Conservation (phyloP, 768 basidiomycete genomes). For the Leccinum aurantiacum region DNA sequence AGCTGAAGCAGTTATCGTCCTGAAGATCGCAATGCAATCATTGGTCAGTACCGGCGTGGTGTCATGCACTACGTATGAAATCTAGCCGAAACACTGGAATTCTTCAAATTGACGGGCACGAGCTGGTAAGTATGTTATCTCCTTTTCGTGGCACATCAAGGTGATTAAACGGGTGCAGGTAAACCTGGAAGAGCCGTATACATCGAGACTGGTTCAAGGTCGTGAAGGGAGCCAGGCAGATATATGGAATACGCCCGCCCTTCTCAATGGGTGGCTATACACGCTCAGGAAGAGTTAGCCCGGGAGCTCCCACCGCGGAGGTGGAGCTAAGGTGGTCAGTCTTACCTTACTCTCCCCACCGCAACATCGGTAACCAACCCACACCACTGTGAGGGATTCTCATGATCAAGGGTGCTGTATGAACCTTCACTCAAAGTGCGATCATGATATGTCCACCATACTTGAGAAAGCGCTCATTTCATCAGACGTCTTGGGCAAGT, state of each 20-base stretch:
- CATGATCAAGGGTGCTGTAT: background rate
- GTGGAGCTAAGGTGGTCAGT: background rate
- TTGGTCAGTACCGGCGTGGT: background rate
- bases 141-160: background rate
- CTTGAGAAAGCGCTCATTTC: background rate
- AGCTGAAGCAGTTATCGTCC: background rate
- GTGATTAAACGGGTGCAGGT: background rate
- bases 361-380: background rate
- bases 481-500: background rate
- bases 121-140: background rate
- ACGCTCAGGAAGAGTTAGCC: no score
- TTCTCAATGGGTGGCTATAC: background rate
- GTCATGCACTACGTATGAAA: background rate
- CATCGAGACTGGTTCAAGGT: no score
- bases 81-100: background rate
- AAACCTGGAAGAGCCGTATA: no score
- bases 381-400: background rate
- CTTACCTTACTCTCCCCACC: background rate
- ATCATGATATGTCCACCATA: background rate
- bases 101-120: background rate
- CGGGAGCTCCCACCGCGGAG: background rate
- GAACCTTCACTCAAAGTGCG: background rate
- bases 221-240: no score
- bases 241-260: no score
- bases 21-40: background rate